Conservation (phyloP, 306 rosid genomes). For the Acacia melanoxylon region DNA sequence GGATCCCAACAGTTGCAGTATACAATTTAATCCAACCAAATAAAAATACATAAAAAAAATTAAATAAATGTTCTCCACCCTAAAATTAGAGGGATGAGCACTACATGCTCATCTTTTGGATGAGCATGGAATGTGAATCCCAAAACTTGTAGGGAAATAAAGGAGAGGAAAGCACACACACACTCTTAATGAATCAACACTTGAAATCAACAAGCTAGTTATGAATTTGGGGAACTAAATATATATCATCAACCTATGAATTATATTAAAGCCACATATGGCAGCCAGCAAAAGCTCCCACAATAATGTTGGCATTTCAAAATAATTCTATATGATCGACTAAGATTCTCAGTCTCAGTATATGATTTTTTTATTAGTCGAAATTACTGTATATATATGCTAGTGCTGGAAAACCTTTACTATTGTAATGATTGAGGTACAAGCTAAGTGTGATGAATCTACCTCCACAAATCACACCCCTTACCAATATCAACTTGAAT, state of each 20-base stretch:
- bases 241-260: background rate
- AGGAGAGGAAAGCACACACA: background rate
- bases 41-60: too few species aligned
- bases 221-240: background rate
- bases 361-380: background rate
- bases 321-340: background rate
- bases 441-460: background rate
- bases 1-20: too few species aligned
- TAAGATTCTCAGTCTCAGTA: background rate
- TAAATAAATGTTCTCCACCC: too few species aligned
- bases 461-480: background rate
- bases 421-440: background rate
- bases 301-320: background rate
- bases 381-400: background rate
- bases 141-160: too few species aligned
- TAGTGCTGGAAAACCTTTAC: background rate
- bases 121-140: too few species aligned
- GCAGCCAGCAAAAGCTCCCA: background rate
- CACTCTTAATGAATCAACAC: background rate
- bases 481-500: background rate
- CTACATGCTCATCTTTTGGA: too few species aligned
- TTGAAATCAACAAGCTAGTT: background rate
- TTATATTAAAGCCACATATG: background rate
- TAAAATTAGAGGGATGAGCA: too few species aligned
- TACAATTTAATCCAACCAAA: too few species aligned